These are phyloP conservation scores for Micractinium sp. DNA, from an alignment of 139 green algal genomes.

Conservation along the genomic window DNA sequence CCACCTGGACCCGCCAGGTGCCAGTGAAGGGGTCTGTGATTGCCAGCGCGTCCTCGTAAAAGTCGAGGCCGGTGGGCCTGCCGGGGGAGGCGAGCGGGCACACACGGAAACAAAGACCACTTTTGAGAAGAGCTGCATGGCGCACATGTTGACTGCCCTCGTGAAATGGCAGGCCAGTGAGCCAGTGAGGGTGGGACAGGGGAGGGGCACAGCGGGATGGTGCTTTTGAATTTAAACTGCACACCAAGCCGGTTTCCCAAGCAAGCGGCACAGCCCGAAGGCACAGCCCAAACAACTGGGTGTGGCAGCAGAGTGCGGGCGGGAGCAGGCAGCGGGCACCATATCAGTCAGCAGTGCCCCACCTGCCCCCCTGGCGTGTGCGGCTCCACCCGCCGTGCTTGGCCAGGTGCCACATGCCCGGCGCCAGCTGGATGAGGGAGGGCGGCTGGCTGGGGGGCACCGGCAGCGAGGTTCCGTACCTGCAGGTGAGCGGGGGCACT, in stretches of 20 bases:
- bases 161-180: too few relatives aligned
- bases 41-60: constrained; percentile 24
- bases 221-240: too few relatives aligned
- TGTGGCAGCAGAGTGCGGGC: too few relatives aligned
- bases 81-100: background rate
- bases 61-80: constrained; percentile 16
- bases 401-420: constrained; percentile 22
- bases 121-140: too few relatives aligned
- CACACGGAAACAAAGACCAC: background rate
- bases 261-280: too few relatives aligned
- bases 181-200: too few relatives aligned
- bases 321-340: too few relatives aligned
- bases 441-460: background rate
- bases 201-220: background rate
- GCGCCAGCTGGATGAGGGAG: background rate
- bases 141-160: too few relatives aligned
- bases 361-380: background rate
- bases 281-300: too few relatives aligned
- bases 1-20: constrained; percentile 15
- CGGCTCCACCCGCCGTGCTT: constrained; percentile 10
- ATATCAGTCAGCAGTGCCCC: background rate
- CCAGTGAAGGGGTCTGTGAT: background rate
- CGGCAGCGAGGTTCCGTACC: background rate
- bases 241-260: too few relatives aligned
- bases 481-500: background rate